Conservation (phyloP, 257 asterid species). For the Avicennia marina region DNA sequence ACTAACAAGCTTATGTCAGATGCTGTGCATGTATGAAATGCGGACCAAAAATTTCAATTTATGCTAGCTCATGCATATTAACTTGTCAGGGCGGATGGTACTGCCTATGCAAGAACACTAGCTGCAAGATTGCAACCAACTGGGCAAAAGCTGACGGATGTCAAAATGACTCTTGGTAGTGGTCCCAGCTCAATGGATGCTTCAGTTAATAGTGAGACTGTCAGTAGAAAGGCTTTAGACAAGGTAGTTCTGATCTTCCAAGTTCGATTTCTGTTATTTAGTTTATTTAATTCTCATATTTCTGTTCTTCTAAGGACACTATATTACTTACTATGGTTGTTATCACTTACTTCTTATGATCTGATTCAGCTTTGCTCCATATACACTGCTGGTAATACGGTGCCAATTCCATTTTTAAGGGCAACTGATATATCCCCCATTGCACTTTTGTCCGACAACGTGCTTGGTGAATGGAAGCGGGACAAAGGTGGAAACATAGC, state of each 20-base stretch:
- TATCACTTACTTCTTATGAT: no score
- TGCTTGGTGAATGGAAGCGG: slow-evolving; percentile 60
- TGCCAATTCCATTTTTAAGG: slow-evolving; percentile 86
- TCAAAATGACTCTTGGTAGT: slow-evolving; percentile 29
- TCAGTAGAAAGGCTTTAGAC: slow-evolving; percentile 89
- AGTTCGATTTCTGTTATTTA: slow-evolving; percentile 13
- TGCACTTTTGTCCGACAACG: slow-evolving; percentile 83
- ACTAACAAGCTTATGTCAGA: no score
- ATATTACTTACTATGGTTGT: no score
- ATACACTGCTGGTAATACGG: slow-evolving; percentile 95
- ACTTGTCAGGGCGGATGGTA: slow-evolving; percentile 43
- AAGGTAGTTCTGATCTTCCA: slow-evolving; percentile 48
- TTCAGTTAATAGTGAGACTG: slow-evolving; percentile 58
- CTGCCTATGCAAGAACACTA: slow-evolving; percentile 27
- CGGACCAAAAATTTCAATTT: no score
- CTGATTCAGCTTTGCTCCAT: slow-evolving; percentile 87
- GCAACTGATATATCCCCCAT: slow-evolving; percentile 95
- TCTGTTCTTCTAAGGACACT: not conserved
- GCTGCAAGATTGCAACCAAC: slow-evolving; percentile 37
- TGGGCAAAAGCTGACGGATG: slow-evolving; percentile 35
- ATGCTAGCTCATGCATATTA: slow-evolving; percentile 15
- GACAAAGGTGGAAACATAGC: slow-evolving; percentile 65
- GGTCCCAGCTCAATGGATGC: slow-evolving; percentile 29
- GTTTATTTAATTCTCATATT: no score
- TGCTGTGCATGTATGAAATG: no score